Conservation (phyloP, 768 basidiomycete species). For the Xerocomellus intermedius region DNA sequence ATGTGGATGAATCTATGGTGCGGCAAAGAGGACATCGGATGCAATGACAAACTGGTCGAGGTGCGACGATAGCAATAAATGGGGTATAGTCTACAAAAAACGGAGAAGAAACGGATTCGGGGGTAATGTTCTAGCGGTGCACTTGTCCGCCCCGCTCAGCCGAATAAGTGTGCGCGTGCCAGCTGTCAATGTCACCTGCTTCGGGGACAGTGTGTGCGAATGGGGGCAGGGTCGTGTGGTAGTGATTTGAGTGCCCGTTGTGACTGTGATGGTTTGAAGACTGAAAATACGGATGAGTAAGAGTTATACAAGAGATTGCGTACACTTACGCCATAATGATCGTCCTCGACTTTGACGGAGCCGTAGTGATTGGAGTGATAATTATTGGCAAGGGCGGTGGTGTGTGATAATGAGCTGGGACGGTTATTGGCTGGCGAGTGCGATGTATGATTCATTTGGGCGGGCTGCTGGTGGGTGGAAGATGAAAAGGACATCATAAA, state of each 20-base stretch:
- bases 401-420: constrained; percentile 39
- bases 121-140: constrained; percentile 45
- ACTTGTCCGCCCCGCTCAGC: constrained; percentile 60
- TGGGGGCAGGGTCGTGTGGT: constrained; percentile 44
- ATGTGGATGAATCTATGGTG: constrained; percentile 31
- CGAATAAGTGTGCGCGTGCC: constrained; percentile 56
- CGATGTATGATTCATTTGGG: constrained; percentile 60
- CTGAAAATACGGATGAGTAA: constrained; percentile 2
- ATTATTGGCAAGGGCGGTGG: constrained; percentile 38
- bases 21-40: constrained; percentile 9
- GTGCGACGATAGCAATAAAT: constrained; percentile 35
- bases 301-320: background rate
- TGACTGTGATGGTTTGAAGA: constrained; percentile 36
- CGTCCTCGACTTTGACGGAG: constrained; percentile 68
- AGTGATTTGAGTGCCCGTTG: constrained; percentile 38
- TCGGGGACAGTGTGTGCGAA: constrained; percentile 44
- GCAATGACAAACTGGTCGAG: constrained; percentile 16
- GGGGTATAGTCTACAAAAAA: constrained; percentile 35
- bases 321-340: constrained; percentile 50
- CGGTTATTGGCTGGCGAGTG: constrained; percentile 52
- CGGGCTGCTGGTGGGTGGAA: constrained; percentile 55
- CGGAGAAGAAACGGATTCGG: background rate
- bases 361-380: constrained; percentile 49
- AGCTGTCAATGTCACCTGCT: constrained; percentile 50
- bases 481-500: constrained; percentile 48